phyloP scores from a whole-genome alignment of 495 filamentous ascomycete genomes.

The Penicillium lagena region DNA sequence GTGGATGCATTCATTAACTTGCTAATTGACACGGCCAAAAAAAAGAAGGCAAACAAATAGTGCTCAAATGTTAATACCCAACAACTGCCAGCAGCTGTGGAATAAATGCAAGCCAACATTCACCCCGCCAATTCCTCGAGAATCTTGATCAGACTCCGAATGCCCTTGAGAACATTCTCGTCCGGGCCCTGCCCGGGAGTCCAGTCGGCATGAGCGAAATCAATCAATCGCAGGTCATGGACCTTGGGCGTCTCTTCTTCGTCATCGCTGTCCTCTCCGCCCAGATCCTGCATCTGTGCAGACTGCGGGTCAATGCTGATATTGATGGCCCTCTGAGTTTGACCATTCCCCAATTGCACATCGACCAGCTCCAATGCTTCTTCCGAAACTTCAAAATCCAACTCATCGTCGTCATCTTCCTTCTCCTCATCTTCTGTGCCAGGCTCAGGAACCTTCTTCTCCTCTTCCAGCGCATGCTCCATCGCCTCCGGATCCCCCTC shows the following conservation, averaged over 20 bases:
- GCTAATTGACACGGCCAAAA: neutral
- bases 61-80: neutral
- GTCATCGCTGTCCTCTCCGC: constrained; percentile 58
- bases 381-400: constrained; percentile 47
- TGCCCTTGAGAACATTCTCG: constrained; percentile 72
- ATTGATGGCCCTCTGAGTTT: constrained; percentile 28
- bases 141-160: constrained; percentile 66
- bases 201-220: constrained; percentile 93
- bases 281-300: constrained; percentile 18
- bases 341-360: constrained; percentile 21
- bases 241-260: constrained; percentile 65
- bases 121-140: constrained; percentile 53
- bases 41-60: too few species aligned
- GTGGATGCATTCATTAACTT: neutral
- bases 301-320: constrained; percentile 33
- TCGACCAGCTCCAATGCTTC: constrained; percentile 29
- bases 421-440: constrained; percentile 19
- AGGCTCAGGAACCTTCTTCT: constrained; percentile 34
- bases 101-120: constrained; percentile 4
- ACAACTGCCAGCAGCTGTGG: constrained; percentile 27
- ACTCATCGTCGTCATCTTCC: constrained; percentile 40
- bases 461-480: constrained; percentile 57
- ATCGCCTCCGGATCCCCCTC: constrained; percentile 77
- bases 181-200: constrained; percentile 80
- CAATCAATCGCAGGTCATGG: constrained; percentile 81